Evolutionary conservation across 371 early-diverging fungal genomes (phyloP), one percentile per base, ranked within the genome.

Genomic region (Saksenaea oblongispora): DNA sequence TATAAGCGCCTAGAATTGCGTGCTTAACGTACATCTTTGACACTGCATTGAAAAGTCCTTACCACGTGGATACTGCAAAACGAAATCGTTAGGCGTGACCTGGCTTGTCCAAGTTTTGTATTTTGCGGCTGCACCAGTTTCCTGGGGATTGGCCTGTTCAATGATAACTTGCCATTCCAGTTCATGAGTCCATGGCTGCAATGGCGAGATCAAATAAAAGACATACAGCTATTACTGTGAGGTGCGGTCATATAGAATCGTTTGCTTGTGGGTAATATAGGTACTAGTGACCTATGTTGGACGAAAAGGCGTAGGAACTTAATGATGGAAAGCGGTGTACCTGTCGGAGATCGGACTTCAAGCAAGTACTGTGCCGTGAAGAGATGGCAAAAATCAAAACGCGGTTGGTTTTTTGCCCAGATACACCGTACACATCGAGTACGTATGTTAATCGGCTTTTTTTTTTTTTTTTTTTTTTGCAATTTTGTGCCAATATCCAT

Each of bases 1-100:
- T 86, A 53, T 86, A 86, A 9, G 84, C 82, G 18, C 82, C 84
- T 81, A 34, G 13, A 2, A 4, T n/a, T 5, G 34, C 1, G 15
- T 0, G 17, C 17, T 11, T 28, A 24, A 24, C 36, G 5, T 44
- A 56, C 17, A 39, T 11, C 1, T 13, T 34, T 10, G 18, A 60
- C 5, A 11, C 15, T 9, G 34, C 28, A 10, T 7, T 17, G 35
- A 18, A 17, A 51, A 39, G 18, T 27, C 18, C 15, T 66, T 71
- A 74, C 80, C 80, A 62, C 81, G 67, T 11, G 81, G 81, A 56
- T 71, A 73, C 9, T 68, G 64, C 1, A 74, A 42, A 27, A 78
- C 65, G 56, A 80, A 80, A 2, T 74, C 72, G 26, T 78, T 74
- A 18, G 68, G 74, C 5, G 59, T 28, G 3, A 27, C 47, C 3